phyloP scores from a whole-genome alignment of 352 stramenopile species.

The Phytophthora podocarpi region DNA sequence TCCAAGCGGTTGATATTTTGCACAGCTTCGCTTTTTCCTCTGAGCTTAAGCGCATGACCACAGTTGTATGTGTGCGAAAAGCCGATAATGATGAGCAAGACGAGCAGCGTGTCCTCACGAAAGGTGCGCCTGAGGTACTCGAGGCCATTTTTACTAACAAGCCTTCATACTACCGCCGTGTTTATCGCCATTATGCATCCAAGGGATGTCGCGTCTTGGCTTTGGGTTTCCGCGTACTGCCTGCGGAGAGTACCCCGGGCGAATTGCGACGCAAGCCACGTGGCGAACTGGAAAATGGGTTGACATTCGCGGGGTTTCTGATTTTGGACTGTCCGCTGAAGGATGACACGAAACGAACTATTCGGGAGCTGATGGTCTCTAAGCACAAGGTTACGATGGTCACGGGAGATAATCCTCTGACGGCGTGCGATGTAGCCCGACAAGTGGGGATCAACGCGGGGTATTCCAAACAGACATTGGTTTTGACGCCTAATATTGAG shows the following conservation, averaged over 20 bases:
- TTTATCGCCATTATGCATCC: constrained; percentile 81
- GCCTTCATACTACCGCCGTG: constrained; percentile 89
- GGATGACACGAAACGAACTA: constrained; percentile 95
- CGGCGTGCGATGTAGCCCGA: constrained; percentile 96
- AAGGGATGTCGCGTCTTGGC: constrained; percentile 93
- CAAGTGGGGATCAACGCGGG: constrained; percentile 96
- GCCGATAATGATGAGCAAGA: constrained; percentile 69
- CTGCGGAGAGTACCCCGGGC: constrained; percentile 51
- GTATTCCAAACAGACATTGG: constrained; percentile 69
- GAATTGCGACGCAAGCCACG: constrained; percentile 80
- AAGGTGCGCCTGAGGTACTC: constrained; percentile 97
- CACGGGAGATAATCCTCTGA: constrained; percentile 98
- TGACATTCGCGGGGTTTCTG: constrained; percentile 97
- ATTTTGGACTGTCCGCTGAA: constrained; percentile 92
- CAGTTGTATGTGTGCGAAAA: constrained; percentile 89
- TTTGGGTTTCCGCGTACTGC: constrained; percentile 94
- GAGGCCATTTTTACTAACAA: constrained; percentile 86
- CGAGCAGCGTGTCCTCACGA: constrained; percentile 93
- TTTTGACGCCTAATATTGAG: constrained; percentile 59
- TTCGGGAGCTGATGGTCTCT: constrained; percentile 92
- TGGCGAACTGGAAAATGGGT: constrained; percentile 88
- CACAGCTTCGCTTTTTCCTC: constrained; percentile 97
- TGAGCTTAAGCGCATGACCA: constrained; percentile 97
- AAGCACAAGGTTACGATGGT: constrained; percentile 97
- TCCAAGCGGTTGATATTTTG: constrained; percentile 95